phyloP scores from a whole-genome alignment of 345 rosid genomes.

The Cardamine resedifolia region DNA sequence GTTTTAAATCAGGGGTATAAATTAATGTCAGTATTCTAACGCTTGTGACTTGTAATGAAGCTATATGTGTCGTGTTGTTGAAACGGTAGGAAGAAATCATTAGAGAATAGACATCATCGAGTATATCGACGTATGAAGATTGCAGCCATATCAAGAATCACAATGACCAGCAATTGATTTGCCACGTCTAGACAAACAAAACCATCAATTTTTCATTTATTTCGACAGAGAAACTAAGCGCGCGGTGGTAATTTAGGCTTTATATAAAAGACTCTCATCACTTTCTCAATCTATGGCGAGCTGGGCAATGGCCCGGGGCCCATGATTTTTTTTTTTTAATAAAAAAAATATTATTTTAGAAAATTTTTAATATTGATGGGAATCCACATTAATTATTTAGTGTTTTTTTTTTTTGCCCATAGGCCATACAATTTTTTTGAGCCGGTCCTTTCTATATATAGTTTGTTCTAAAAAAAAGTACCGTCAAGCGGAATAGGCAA shows the following conservation, averaged over 20 bases:
- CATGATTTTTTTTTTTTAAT: too few relatives aligned
- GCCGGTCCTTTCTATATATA: too few relatives aligned
- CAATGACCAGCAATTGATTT: not conserved
- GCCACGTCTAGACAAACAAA: slow-evolving; percentile 10
- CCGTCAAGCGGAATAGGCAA: not conserved
- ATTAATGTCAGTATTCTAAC: not conserved
- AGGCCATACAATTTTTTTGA: too few relatives aligned
- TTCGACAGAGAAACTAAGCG: slow-evolving; percentile 3
- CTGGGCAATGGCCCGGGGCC: too few relatives aligned
- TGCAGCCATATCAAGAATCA: slow-evolving; percentile 36
- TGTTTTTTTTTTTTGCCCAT: too few relatives aligned
- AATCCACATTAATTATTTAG: too few relatives aligned
- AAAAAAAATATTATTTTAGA: too few relatives aligned
- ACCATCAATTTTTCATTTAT: not conserved
- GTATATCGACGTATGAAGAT: slow-evolving; percentile 26
- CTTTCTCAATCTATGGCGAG: slow-evolving; percentile 1
- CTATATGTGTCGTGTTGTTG: slow-evolving; percentile 24
- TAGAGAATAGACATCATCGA: slow-evolving; percentile 23
- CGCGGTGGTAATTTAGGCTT: not conserved
- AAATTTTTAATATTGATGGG: too few relatives aligned
- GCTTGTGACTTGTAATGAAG: not conserved
- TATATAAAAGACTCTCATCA: slow-evolving; percentile 17
- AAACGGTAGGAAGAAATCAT: not conserved
- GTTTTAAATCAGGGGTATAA: not conserved
- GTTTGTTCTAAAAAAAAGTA: not conserved